Percentiles rank a stretch among this genome's conserved stretches.
Conservation (phyloP, 768 basidiomycete genomes). For the Amanita muscaria region DNA sequence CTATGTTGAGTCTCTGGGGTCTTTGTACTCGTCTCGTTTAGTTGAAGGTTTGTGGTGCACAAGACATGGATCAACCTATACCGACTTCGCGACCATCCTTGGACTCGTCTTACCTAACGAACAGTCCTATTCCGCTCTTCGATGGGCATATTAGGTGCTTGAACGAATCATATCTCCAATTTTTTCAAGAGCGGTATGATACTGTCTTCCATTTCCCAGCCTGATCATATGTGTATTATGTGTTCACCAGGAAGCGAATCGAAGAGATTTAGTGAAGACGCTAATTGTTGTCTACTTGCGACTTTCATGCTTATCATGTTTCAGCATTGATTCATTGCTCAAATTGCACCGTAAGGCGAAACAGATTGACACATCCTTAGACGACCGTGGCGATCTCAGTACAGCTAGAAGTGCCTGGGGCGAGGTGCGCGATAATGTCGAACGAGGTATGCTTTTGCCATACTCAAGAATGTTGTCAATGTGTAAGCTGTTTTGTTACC, state of each 20-base stretch:
- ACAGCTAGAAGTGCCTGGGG: conserved; percentile 69
- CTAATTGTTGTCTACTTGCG: background rate
- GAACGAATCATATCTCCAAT: conserved; percentile 69
- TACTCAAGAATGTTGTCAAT: conserved; percentile 10
- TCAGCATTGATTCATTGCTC: conserved; percentile 65
- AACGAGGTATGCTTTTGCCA: conserved; percentile 47
- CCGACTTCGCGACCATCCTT: conserved; percentile 33
- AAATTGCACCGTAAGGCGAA: conserved; percentile 67
- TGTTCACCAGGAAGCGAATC: conserved; percentile 54
- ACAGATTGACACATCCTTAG: conserved; percentile 59
- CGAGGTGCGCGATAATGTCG: conserved; percentile 79
- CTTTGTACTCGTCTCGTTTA: background rate
- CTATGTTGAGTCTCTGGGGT: conserved; percentile 7
- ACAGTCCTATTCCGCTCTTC: conserved; percentile 61
- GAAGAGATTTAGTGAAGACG: conserved; percentile 70
- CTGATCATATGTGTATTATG: conserved; percentile 15
- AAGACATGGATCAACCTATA: conserved; percentile 24
- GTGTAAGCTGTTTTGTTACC: background rate
- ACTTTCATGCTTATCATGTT: conserved; percentile 5
- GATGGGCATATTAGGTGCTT: conserved; percentile 62
- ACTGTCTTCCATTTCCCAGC: conserved; percentile 9
- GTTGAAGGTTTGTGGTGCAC: background rate
- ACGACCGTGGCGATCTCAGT: conserved; percentile 59
- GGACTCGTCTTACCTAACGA: conserved; percentile 22
- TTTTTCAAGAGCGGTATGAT: conserved; percentile 83